Percentiles rank a stretch among this genome's conserved stretches.
These are phyloP conservation scores for Candolleomyces efflorescens DNA, from an alignment of 768 basidiomycete species.

Conservation along the genomic window DNA sequence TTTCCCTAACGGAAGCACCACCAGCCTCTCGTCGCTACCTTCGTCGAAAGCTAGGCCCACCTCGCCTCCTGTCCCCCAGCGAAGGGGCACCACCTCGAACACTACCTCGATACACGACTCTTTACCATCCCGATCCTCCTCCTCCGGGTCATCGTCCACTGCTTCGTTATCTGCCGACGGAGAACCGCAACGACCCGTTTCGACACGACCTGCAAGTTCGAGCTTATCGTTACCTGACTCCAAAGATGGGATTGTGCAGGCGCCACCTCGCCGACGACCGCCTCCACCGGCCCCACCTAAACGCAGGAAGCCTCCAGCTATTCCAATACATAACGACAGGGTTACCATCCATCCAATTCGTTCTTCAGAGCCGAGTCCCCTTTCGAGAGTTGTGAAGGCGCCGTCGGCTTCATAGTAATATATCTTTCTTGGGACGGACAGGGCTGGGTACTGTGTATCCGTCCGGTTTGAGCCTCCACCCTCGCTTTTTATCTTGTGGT, in stretches of 20 bases:
- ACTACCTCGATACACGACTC: slow-evolving; percentile 5
- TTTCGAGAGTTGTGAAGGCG: too few relatives aligned
- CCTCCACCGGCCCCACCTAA: slow-evolving; percentile 5
- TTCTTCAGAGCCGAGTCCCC: neutral
- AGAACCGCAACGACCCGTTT: slow-evolving; percentile 2
- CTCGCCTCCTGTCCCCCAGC: slow-evolving; percentile 12
- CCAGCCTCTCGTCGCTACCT: slow-evolving; percentile 24
- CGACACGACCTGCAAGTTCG: slow-evolving; percentile 12
- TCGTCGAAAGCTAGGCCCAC: slow-evolving; percentile 20
- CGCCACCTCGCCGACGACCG: slow-evolving; percentile 1
- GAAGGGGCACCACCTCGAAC: slow-evolving; percentile 13
- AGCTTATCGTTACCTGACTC: neutral
- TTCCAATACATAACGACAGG: neutral
- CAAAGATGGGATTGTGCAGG: slow-evolving; percentile 4
- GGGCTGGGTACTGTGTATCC: too few relatives aligned
- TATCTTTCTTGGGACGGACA: too few relatives aligned
- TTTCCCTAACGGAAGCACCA: slow-evolving; percentile 33
- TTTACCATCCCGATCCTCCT: neutral
- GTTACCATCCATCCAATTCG: slow-evolving; percentile 7
- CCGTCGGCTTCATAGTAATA: too few relatives aligned
- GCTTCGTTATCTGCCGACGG: neutral
- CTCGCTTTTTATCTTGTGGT: too few relatives aligned
- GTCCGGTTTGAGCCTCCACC: too few relatives aligned
- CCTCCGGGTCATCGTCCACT: slow-evolving; percentile 1
- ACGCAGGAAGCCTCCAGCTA: slow-evolving; percentile 8